These are phyloP conservation scores for Dianthus caryophyllus DNA, from an alignment of 148 eudicot species.

Conservation along the genomic window DNA sequence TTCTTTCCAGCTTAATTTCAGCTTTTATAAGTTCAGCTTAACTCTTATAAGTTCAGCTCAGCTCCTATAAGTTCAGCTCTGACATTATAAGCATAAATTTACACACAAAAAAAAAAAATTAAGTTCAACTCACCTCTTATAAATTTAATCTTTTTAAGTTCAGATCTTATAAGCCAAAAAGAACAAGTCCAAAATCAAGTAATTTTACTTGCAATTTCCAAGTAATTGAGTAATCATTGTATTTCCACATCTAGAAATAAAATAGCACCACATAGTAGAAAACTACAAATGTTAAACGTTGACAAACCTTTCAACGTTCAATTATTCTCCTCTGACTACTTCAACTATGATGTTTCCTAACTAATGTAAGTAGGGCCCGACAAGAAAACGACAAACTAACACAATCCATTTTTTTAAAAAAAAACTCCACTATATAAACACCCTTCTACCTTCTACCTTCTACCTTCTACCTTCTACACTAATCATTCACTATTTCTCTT, in stretches of 20 bases:
- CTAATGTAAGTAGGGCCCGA: neutral
- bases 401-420: neutral
- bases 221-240: neutral
- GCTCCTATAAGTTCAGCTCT: too few relatives aligned
- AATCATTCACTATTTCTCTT: neutral
- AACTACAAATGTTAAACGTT: neutral
- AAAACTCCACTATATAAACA: neutral
- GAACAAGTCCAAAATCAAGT: too few relatives aligned
- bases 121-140: too few relatives aligned
- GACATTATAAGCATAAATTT: too few relatives aligned
- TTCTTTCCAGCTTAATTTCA: too few relatives aligned
- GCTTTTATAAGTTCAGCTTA: too few relatives aligned
- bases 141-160: too few relatives aligned
- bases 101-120: too few relatives aligned
- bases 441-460: neutral
- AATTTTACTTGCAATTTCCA: too few relatives aligned
- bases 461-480: neutral
- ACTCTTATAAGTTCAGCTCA: too few relatives aligned
- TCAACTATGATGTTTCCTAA: constrained; percentile 3
- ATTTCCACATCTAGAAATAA: neutral
- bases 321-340: too few relatives aligned
- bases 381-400: neutral
- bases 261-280: neutral
- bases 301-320: neutral
- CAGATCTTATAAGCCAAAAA: too few relatives aligned